Base-by-base conservation (phyloP, 345 rosid genomes). In the Corchorus olitorius region DNA sequence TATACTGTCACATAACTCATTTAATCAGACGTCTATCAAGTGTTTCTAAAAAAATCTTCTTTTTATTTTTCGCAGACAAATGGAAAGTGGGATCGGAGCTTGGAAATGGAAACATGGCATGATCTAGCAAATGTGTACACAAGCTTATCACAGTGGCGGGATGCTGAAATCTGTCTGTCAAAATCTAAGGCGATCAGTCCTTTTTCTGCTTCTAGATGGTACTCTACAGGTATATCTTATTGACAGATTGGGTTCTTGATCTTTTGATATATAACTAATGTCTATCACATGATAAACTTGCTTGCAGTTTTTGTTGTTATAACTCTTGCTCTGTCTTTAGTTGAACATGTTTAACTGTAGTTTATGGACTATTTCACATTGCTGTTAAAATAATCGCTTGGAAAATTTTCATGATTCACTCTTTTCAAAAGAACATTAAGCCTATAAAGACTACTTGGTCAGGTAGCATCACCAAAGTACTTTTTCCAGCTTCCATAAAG, bases 71-170 rank as follows among this genome's bases (percentile, higher is more conserved):
- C 19, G 49, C 81, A 84, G 87, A 73, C 16, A 6, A 76, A 22
- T 66, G 81, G 72, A 45, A 67, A 65, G 76, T 76, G 43, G 50
- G 80, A 79, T 71, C 78, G 83, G 80, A 80, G 48, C 78, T 77
- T 91, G 89, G 96, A 91, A 86, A 72, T 82, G 81, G 92, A 89
- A 79, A 87, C 88, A 48, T 91, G 96, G 96, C 91, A 88, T 66
- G 89, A 91, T 82, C 84, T 91, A 52, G 91, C 96, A 68, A 81
- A 86, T 13, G 82, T 88, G 33, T 91, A 91, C 75, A 84, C 81
- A 34, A 83, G 86, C 75, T 78, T 91, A 76, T 89, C 92, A 5
- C 89, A 81, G 76, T 88, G 89, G 93, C 82, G 71, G 48, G 96
- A 91, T 72, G 96, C 96, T 6, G 93, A 91, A 76, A 75, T 84